phyloP scores from a whole-genome alignment of 441 rosid species.

The Brassica hybrid region DNA sequence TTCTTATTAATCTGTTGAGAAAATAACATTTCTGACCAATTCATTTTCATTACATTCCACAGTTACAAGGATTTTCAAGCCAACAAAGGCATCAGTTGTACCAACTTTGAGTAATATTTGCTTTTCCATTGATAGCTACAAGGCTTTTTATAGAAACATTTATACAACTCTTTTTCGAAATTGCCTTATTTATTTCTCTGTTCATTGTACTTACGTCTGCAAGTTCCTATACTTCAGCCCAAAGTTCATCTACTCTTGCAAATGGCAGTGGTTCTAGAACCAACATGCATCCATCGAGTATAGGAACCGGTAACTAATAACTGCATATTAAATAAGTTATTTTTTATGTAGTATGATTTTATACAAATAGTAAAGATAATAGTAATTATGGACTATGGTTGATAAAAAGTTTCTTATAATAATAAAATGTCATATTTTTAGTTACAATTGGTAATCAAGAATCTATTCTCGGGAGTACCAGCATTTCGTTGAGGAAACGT shows the following conservation, averaged over 20 bases:
- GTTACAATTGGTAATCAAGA: neutral
- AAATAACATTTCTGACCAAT: neutral
- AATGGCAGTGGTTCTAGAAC: neutral
- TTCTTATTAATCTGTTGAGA: too few species aligned
- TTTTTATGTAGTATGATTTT: neutral
- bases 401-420: neutral
- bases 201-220: neutral
- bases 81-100: neutral
- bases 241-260: neutral
- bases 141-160: neutral
- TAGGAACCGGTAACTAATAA: neutral
- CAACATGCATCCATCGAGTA: neutral
- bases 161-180: too few species aligned
- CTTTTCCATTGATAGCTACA: neutral
- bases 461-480: neutral
- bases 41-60: neutral
- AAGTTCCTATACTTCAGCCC: neutral
- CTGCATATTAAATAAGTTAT: neutral
- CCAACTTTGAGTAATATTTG: neutral
- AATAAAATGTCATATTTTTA: neutral
- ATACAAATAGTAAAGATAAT: neutral
- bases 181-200: neutral
- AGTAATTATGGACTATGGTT: neutral
- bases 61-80: neutral
- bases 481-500: neutral